Percentiles rank a stretch among this genome's conserved stretches.
These are phyloP conservation scores for Microcos paniculata DNA, from an alignment of 345 rosid species.

Conservation along the genomic window DNA sequence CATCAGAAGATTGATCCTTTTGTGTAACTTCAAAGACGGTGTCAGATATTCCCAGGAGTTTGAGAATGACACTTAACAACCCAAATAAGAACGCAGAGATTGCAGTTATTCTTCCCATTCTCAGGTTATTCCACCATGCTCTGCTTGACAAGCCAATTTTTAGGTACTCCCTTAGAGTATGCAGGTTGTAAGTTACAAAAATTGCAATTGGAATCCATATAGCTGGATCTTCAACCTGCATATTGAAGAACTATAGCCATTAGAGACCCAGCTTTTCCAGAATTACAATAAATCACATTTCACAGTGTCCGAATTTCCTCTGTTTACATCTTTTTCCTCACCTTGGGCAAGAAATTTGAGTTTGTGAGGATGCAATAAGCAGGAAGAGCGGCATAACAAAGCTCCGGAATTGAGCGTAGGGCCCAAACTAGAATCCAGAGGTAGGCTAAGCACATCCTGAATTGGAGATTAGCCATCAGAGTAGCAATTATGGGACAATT, in stretches of 20 bases:
- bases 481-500: constrained; percentile 36
- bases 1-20: constrained; percentile 31
- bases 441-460: constrained; percentile 52
- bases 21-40: constrained; percentile 48
- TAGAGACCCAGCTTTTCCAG: neutral
- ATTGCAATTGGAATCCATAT: constrained; percentile 17
- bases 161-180: constrained; percentile 31
- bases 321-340: too few relatives aligned
- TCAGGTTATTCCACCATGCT: constrained; percentile 44
- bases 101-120: constrained; percentile 31
- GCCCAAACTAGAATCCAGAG: constrained; percentile 29
- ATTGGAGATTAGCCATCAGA: constrained; percentile 33
- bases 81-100: constrained; percentile 45
- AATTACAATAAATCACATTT: too few relatives aligned
- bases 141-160: constrained; percentile 26
- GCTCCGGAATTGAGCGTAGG: constrained; percentile 54
- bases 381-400: constrained; percentile 51
- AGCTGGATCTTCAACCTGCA: constrained; percentile 36
- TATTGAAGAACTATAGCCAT: neutral
- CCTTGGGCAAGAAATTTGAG: constrained; percentile 65
- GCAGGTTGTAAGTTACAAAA: constrained; percentile 20
- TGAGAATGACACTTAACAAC: constrained; percentile 23
- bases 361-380: constrained; percentile 59
- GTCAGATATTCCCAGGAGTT: constrained; percentile 46
- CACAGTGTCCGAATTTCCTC: too few relatives aligned